Evolutionary conservation across 208 protist species (phyloP).

Genomic region (Trichomonas gallinae): DNA sequence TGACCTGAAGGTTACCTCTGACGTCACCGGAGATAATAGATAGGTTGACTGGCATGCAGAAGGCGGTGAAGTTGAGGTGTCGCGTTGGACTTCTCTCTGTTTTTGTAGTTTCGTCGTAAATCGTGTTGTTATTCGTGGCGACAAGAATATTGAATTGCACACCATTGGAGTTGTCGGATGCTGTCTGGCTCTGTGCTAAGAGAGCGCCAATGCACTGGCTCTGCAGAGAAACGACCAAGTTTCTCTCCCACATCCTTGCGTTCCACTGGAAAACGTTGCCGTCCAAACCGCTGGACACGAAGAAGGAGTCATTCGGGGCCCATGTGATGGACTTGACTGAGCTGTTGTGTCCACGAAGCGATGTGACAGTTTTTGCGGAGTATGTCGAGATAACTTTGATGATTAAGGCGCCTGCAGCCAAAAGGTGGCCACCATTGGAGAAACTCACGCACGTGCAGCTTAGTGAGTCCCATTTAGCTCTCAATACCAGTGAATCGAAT

Average conservation of each 20-base stretch:
- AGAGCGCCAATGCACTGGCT: neutral
- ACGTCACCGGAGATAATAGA: neutral
- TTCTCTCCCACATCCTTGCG: neutral
- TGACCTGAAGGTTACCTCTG: neutral
- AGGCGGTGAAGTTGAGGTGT: neutral
- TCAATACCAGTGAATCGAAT: neutral
- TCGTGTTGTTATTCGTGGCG: neutral
- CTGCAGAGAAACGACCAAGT: neutral
- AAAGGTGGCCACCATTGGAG: constrained; percentile 15
- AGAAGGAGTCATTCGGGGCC: neutral
- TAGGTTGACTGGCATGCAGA: neutral
- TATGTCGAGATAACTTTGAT: constrained; percentile 20
- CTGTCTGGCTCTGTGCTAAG: neutral
- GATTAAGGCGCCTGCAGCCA: neutral
- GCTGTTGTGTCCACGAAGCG: neutral
- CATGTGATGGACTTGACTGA: neutral
- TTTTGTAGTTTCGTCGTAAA: neutral
- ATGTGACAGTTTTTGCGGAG: neutral
- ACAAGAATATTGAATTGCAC: neutral
- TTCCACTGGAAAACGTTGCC: neutral
- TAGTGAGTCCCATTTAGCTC: neutral
- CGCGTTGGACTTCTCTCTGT: neutral
- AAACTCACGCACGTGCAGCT: neutral
- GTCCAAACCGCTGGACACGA: neutral
- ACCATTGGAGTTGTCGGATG: neutral